A percentile compares a stretch with the other conserved stretches of the same genome.
These are phyloP conservation scores for Torulaspora indica DNA, from an alignment of 805 yeast species.

Conservation along the genomic window DNA sequence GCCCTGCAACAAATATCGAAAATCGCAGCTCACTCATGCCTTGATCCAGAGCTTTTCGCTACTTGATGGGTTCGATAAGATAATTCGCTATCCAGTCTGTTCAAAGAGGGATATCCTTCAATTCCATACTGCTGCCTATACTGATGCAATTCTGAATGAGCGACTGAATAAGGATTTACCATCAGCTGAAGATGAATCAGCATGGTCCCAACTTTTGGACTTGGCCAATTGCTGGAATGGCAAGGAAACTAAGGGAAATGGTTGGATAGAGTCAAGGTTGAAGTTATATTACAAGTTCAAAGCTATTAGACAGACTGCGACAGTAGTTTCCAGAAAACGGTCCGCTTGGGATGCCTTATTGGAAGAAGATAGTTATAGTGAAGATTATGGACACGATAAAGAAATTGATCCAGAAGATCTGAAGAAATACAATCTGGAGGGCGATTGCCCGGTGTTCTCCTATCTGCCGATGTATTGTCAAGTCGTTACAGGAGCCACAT, in stretches of 20 bases:
- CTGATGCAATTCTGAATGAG: conserved; percentile 38
- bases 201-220: conserved; percentile 18
- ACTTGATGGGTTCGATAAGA: conserved; percentile 24
- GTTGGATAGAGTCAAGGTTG: conserved; percentile 7
- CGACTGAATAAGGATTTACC: conserved; percentile 18
- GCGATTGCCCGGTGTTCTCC: conserved; percentile 64
- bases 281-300: conserved; percentile 17
- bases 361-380: conserved; percentile 3
- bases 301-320: not conserved
- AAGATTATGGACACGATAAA: conserved; percentile 7
- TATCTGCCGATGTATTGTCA: conserved; percentile 46
- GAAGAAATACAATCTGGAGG: conserved; percentile 45
- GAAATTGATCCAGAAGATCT: conserved; percentile 17
- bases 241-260: conserved; percentile 4
- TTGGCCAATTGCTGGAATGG: conserved; percentile 16
- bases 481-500: conserved; percentile 53
- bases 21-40: conserved; percentile 26
- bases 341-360: conserved; percentile 9
- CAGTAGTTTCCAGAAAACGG: conserved; percentile 6
- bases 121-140: conserved; percentile 48
- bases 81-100: conserved; percentile 18
- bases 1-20: conserved; percentile 31
- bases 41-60: conserved; percentile 25
- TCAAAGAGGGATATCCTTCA: conserved; percentile 38
- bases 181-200: conserved; percentile 18